Conservation (phyloP, 345 rosid genomes). For the Lepidium sativum region DNA sequence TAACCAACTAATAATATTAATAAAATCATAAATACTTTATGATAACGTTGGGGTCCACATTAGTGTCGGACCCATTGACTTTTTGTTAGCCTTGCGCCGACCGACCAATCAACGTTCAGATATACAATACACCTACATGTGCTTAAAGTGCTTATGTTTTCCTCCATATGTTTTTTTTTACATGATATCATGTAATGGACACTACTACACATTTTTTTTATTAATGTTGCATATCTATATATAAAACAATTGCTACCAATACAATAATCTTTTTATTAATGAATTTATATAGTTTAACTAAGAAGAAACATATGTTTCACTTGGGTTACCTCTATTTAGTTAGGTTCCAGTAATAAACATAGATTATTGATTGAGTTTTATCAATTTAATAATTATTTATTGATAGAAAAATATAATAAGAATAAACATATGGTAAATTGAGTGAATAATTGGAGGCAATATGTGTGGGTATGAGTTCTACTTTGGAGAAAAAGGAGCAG, state of each 20-base stretch:
- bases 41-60: not conserved
- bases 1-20: too few species aligned
- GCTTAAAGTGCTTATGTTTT: not conserved
- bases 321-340: too few species aligned
- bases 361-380: too few species aligned
- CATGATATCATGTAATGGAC: not conserved
- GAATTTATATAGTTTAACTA: too few species aligned
- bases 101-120: constrained; percentile 26
- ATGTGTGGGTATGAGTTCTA: constrained; percentile 19
- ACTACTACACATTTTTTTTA: too few species aligned
- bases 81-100: constrained; percentile 30
- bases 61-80: constrained; percentile 8
- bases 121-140: not conserved
- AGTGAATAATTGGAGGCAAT: constrained; percentile 23
- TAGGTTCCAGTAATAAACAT: too few species aligned
- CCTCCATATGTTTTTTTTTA: not conserved
- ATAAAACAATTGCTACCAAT: too few species aligned
- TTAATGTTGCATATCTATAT: too few species aligned
- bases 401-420: too few species aligned
- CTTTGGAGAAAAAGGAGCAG: not conserved
- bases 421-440: not conserved
- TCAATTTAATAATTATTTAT: too few species aligned
- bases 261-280: too few species aligned
- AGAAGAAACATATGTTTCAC: too few species aligned
- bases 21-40: not conserved